These are phyloP conservation scores for Hygrophorus pudorinus DNA, from an alignment of 768 basidiomycete species.

Conservation along the genomic window DNA sequence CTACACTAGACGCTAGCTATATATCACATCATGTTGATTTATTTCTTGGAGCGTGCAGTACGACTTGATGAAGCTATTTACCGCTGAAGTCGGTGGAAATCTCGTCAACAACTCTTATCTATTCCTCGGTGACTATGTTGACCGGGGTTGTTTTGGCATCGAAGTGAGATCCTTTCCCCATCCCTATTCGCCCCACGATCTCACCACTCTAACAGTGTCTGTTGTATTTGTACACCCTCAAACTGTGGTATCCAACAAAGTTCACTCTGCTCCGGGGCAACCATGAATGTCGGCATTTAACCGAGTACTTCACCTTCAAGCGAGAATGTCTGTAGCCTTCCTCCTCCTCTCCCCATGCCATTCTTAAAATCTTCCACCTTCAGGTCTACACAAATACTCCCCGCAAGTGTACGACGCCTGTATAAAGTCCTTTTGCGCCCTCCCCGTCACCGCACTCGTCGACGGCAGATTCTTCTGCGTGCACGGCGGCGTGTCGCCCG, in stretches of 20 bases:
- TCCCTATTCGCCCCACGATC: not conserved
- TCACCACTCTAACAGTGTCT: constrained; percentile 47
- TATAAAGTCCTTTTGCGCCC: constrained; percentile 78
- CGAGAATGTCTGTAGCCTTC: constrained; percentile 66
- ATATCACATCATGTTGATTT: not conserved
- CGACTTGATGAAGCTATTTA: constrained; percentile 93
- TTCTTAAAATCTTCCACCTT: constrained; percentile 1
- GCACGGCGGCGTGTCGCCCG: constrained; percentile 91
- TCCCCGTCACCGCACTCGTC: constrained; percentile 87
- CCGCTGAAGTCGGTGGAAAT: constrained; percentile 73
- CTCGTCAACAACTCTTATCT: constrained; percentile 77
- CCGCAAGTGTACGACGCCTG: constrained; percentile 83
- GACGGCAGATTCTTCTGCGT: constrained; percentile 97
- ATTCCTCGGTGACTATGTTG: constrained; percentile 96
- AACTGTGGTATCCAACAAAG: constrained; percentile 80
- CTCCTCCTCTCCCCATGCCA: constrained; percentile 2
- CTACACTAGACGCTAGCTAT: no score
- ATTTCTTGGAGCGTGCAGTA: constrained; percentile 42
- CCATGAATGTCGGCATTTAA: constrained; percentile 94
- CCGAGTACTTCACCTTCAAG: constrained; percentile 97
- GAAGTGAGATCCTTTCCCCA: constrained; percentile 26
- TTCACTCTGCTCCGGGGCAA: constrained; percentile 86
- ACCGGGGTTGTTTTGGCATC: constrained; percentile 86
- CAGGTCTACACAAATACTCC: constrained; percentile 89
- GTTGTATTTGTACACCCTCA: constrained; percentile 87